Base-by-base conservation (phyloP, 305 asterid genomes). In the Solanum hybrid region DNA sequence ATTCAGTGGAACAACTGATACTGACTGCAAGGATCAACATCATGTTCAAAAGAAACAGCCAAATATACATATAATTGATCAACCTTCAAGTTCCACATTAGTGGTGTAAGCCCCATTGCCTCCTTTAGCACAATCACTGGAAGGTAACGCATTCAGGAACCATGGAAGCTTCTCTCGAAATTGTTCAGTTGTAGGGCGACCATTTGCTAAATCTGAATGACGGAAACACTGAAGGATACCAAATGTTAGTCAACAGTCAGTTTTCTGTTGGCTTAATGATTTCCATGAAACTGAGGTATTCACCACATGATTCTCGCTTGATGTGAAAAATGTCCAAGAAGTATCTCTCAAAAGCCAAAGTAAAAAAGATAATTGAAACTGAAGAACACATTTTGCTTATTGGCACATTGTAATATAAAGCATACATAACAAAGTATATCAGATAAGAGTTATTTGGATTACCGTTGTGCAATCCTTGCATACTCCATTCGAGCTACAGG, bases 391-490 rank as follows among this genome's bases (percentile, higher is more conserved):
- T 69, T 82, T 45, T 45, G 27, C 87, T 45, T 82, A 29, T 56
- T 45, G 38, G 84, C 64, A 45, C 78, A 29, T 66, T 77, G 66
- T 29, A 42, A 31, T 19, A 36, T 36, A 40, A 88, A 29, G 72
- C 77, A 86, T 56, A 85, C 29, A 38, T n/a, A 81, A 78, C 24
- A 31, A 38, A 35, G 40, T 87, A 24, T 66, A 69, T 78, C 37
- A 89, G 89, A 51, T 42, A 64, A 32, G 36, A 7, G 51, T 31
- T 78, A 51, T 78, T 17, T 78, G 40, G 32, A 78, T 91, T 97
- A 97, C 99, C 97, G 99, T 97, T 60, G 99, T 97, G 90, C 99
- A 97, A 92, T 97, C 99, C 87, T 91, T 93, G 93, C 99, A 97
- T 81, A 93, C 91, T 31, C 95, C 87, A 91, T 95, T 94, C 90